Evolutionary conservation across 2,329 filamentous ascomycete genomes (phyloP).

Genomic region (Xylogone sp.): DNA sequence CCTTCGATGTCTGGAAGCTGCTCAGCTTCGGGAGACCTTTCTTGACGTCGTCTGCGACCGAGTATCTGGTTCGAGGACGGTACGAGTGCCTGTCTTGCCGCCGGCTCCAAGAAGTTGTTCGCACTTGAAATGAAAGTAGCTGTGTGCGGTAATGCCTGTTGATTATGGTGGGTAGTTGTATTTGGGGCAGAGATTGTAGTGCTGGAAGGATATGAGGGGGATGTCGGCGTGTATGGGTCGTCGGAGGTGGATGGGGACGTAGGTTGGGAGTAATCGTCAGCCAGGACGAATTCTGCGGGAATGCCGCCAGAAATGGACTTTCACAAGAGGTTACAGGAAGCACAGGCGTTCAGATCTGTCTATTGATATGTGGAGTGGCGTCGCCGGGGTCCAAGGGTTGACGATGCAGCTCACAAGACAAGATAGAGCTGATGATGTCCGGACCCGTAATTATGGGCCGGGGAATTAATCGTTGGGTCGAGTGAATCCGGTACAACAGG

Average conservation of each 20-base stretch:
- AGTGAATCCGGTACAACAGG: not conserved
- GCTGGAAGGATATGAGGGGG: constrained; percentile 45
- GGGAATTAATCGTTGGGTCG: not conserved
- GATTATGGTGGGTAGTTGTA: constrained; percentile 19
- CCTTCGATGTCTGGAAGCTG: constrained; percentile 28
- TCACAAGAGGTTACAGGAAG: constrained; percentile 9
- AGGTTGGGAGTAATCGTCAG: constrained; percentile 59
- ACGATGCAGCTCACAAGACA: not conserved
- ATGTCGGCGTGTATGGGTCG: constrained; percentile 57
- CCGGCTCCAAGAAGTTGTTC: constrained; percentile 28
- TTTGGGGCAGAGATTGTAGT: constrained; percentile 39
- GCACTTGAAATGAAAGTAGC: constrained; percentile 19
- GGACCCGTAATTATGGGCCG: not conserved
- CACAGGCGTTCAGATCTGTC: constrained; percentile 9
- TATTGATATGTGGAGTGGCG: constrained; percentile 2
- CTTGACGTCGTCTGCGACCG: constrained; percentile 50
- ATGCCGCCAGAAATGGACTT: constrained; percentile 32
- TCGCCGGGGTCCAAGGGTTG: not conserved
- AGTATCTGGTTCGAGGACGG: constrained; percentile 36
- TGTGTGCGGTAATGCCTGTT: constrained; percentile 13
- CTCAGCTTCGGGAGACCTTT: constrained; percentile 34
- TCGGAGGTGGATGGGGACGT: constrained; percentile 63
- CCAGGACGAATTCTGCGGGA: constrained; percentile 64
- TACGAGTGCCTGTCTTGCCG: constrained; percentile 30
- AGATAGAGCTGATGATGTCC: not conserved